phyloP scores from a whole-genome alignment of 805 yeast species.

The Metschnikowia similis region DNA sequence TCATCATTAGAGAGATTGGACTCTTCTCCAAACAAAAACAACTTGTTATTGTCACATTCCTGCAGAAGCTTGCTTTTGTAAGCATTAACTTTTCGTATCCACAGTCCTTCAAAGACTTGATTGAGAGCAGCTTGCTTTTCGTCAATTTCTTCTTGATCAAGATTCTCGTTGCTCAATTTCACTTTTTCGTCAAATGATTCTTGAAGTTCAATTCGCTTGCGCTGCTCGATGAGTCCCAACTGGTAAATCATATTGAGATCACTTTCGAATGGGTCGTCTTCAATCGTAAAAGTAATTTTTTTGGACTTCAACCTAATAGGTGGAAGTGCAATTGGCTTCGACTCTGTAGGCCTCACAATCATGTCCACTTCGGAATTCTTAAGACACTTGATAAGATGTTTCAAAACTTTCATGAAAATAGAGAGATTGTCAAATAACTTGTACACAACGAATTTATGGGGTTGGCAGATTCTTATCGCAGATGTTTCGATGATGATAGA shows the following conservation, averaged over 20 bases:
- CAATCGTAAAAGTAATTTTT: conserved; percentile 32
- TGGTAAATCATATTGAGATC: conserved; percentile 40
- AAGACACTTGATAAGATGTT: conserved; percentile 29
- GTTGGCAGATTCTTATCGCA: conserved; percentile 32
- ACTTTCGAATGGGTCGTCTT: conserved; percentile 43
- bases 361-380: conserved; percentile 16
- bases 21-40: conserved; percentile 36
- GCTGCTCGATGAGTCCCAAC: conserved; percentile 37
- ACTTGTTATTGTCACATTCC: conserved; percentile 17
- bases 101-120: conserved; percentile 25
- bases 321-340: conserved; percentile 27
- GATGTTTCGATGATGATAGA: conserved; percentile 14
- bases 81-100: conserved; percentile 64
- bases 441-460: conserved; percentile 35
- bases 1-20: conserved; percentile 12
- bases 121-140: conserved; percentile 6
- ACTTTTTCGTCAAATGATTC: conserved; percentile 18
- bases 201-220: conserved; percentile 31
- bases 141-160: neutral
- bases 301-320: conserved; percentile 23
- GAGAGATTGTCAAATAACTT: conserved; percentile 37
- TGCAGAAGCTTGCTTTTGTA: conserved; percentile 25
- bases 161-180: neutral
- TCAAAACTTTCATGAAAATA: conserved; percentile 28
- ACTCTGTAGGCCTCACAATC: conserved; percentile 28